A percentile compares a stretch with the other conserved stretches of the same genome.
These are phyloP conservation scores for Tremellales sp. DNA, from an alignment of 1,284 basidiomycete species.

Conservation along the genomic window DNA sequence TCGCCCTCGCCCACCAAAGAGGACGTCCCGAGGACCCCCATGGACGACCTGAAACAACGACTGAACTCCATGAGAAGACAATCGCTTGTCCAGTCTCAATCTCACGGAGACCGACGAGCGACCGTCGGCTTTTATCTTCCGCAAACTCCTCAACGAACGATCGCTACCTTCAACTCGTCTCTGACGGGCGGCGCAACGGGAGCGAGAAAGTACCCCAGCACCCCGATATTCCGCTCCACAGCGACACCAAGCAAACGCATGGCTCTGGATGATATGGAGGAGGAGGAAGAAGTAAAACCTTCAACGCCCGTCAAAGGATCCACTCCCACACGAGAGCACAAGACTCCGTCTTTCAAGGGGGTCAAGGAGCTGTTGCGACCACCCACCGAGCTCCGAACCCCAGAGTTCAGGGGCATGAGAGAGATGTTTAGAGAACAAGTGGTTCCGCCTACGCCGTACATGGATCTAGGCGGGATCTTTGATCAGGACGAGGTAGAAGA, in stretches of 20 bases:
- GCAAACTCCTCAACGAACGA: constrained; percentile 23
- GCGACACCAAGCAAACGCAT: background rate
- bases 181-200: constrained; percentile 18
- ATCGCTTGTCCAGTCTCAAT: background rate
- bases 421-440: constrained; percentile 21
- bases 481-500: constrained; percentile 16
- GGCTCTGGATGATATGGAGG: constrained; percentile 3
- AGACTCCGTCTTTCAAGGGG: constrained; percentile 19
- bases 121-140: constrained; percentile 36
- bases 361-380: constrained; percentile 25
- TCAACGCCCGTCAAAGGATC: constrained; percentile 9
- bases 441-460: constrained; percentile 16
- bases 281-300: background rate
- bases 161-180: background rate
- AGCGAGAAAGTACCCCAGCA: constrained; percentile 4
- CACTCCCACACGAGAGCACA: constrained; percentile 8
- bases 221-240: constrained; percentile 15
- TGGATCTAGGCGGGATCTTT: constrained; percentile 24
- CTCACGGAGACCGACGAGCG: constrained; percentile 18
- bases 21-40: constrained; percentile 22
- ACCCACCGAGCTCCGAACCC: constrained; percentile 21
- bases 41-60: constrained; percentile 32
- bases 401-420: constrained; percentile 21
- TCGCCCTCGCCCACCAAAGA: too few species aligned
- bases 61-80: constrained; percentile 27